phyloP scores from a whole-genome alignment of 768 basidiomycete species.

The Suillus hirtellus region DNA sequence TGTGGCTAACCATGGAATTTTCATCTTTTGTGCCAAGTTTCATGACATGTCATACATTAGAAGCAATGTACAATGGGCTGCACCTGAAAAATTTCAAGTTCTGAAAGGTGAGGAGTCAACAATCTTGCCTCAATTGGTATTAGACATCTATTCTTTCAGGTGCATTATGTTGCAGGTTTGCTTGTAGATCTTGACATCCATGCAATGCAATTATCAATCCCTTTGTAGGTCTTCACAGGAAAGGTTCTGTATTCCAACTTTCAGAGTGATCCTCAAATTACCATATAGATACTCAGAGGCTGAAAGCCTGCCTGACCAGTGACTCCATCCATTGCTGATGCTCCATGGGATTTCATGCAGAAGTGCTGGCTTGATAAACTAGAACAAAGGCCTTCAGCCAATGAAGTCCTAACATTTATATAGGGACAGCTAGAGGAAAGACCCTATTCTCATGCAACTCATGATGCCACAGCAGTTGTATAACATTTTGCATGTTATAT shows the following conservation, averaged over 20 bases:
- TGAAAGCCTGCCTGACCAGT: not conserved
- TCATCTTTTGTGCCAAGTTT: too few relatives aligned
- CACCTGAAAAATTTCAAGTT: too few relatives aligned
- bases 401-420: not conserved
- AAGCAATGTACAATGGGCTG: too few relatives aligned
- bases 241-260: conserved; percentile 5
- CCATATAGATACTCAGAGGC: conserved; percentile 1
- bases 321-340: not conserved
- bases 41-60: too few relatives aligned
- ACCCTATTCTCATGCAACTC: not conserved
- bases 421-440: not conserved
- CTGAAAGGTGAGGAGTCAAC: too few relatives aligned
- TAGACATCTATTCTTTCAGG: too few relatives aligned
- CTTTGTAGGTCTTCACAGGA: conserved; percentile 7
- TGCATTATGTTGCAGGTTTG: too few relatives aligned
- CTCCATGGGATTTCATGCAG: conserved; percentile 12
- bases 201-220: too few relatives aligned
- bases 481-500: not conserved
- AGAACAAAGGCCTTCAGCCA: conserved; percentile 6
- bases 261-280: conserved; percentile 4
- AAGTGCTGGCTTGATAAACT: conserved; percentile 17
- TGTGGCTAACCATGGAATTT: too few relatives aligned
- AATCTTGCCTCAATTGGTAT: too few relatives aligned
- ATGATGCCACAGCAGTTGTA: not conserved
- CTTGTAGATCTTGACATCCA: too few relatives aligned